Base-by-base conservation (phyloP, 805 yeast genomes). In the Suhomyces sp. region DNA sequence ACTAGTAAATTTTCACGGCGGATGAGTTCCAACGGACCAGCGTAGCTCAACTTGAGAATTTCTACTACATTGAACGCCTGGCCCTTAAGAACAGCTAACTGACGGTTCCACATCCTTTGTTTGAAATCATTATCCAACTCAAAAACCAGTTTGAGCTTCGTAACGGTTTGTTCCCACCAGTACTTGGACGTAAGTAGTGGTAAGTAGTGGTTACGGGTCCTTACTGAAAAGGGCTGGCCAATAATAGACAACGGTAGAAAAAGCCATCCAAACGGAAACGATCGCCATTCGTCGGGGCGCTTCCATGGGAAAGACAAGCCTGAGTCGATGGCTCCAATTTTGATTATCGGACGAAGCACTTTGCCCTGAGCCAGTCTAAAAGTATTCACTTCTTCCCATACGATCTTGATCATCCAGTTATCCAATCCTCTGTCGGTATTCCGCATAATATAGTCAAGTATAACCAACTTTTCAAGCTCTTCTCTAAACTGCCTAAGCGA, bases 261-360 rank as follows among this genome's bases (percentile, higher is more conserved):
- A 24, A 87, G 68, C 93, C 93, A 87, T 0, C 92, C 92, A 68
- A 79, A 87, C 0, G 92, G 92, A 59, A 84, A 87, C 0, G 89
- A 84, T 51, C 92, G 69, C 90, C 91, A 86, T 61, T 86, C 90
- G 66, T 87, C 88, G 0, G 92, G 92, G 57, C 86, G 90, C 60
- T 87, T 86, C 90, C 90, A 87, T 5, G 93, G 92, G 59, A 84
- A 86, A 0, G 91, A 77, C 29, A 87, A 71, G 0, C 91, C 91
- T 13, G 88, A 85, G 60, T 87, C 92, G 45, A 87, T 87, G 0
- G 92, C 93, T 2, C 89, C 90, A 29, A 87, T 73, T 48, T 72
- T 76, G 12, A 87, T 54, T 1, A 41, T 52, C 0, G 86, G 86
- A 13, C 57, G 44, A 41, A 57, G 36, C 10, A 45, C 48, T 15